Evolutionary conservation across 1,284 basidiomycete genomes (phyloP).

Genomic region (Anthracocystis setariae): DNA sequence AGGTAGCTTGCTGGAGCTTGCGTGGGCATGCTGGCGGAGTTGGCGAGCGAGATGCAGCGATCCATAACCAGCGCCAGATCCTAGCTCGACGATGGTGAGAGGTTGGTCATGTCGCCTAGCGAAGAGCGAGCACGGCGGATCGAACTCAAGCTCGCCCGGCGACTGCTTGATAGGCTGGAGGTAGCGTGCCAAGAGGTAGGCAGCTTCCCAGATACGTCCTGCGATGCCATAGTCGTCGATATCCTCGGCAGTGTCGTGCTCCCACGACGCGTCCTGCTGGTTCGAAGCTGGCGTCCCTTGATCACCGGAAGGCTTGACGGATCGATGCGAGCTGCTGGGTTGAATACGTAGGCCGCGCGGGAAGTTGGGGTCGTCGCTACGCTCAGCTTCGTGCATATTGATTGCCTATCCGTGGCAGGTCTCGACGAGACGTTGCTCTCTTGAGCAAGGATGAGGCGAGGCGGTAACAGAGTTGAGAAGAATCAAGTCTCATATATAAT

Average conservation of each 20-base stretch:
- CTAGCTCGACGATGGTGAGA: constrained; percentile 57
- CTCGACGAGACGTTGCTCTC: constrained; percentile 5
- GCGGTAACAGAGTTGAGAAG: not conserved
- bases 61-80: constrained; percentile 61
- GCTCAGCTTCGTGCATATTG: constrained; percentile 18
- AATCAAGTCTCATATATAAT: too few species aligned
- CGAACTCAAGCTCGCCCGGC: constrained; percentile 37
- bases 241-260: constrained; percentile 54
- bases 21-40: constrained; percentile 22
- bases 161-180: constrained; percentile 20
- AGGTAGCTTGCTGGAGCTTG: not conserved
- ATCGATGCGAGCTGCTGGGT: constrained; percentile 43
- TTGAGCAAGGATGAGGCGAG: not conserved
- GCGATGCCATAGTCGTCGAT: constrained; percentile 65
- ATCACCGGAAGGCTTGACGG: not conserved
- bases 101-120: not conserved
- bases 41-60: constrained; percentile 59
- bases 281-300: not conserved
- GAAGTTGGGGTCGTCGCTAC: constrained; percentile 57
- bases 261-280: constrained; percentile 28
- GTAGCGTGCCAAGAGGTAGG: constrained; percentile 57
- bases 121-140: constrained; percentile 60
- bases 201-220: constrained; percentile 66
- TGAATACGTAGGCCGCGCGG: constrained; percentile 51
- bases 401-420: constrained; percentile 12